phyloP scores from a whole-genome alignment of 2,329 filamentous ascomycete species.

The Phyllosticta citrichinensis region DNA sequence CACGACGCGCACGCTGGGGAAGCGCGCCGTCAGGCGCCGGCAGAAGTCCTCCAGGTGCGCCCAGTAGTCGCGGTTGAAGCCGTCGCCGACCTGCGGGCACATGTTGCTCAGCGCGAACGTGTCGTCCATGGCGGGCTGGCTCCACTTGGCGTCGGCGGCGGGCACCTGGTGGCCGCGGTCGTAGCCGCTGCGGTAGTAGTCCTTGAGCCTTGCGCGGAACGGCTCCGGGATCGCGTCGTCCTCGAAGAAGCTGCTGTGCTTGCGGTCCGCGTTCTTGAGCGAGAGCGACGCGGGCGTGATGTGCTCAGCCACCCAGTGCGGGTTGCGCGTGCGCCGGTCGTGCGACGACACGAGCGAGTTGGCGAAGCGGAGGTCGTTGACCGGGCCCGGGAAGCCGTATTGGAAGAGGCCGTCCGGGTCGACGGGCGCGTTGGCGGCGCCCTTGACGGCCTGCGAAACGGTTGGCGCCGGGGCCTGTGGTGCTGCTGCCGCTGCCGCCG shows the following conservation, averaged over 20 bases:
- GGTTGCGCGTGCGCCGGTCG: slow-evolving; percentile 85
- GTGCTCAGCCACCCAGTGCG: slow-evolving; percentile 86
- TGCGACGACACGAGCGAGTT: slow-evolving; percentile 74
- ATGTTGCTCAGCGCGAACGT: slow-evolving; percentile 94
- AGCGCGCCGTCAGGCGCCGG: slow-evolving; percentile 65
- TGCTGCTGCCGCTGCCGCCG: slow-evolving; percentile 24
- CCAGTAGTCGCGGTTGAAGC: slow-evolving; percentile 99
- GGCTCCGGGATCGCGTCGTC: slow-evolving; percentile 68
- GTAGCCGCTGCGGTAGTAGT: slow-evolving; percentile 92
- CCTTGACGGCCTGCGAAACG: slow-evolving; percentile 14
- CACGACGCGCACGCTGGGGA: slow-evolving; percentile 81
- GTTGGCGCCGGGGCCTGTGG: slow-evolving; percentile 17
- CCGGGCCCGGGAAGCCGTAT: slow-evolving; percentile 76
- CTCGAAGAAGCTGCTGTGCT: slow-evolving; percentile 73
- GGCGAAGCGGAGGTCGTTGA: slow-evolving; percentile 70
- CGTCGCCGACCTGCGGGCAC: slow-evolving; percentile 96
- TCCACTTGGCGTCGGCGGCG: slow-evolving; percentile 93
- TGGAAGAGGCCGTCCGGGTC: slow-evolving; percentile 43
- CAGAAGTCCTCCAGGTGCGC: slow-evolving; percentile 98
- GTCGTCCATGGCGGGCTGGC: slow-evolving; percentile 84
- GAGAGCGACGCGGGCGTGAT: slow-evolving; percentile 82
- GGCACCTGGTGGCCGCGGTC: slow-evolving; percentile 96
- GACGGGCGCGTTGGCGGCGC: slow-evolving; percentile 26
- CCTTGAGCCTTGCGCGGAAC: slow-evolving; percentile 82
- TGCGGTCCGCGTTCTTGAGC: slow-evolving; percentile 66